Base-by-base conservation (phyloP, 768 basidiomycete genomes). In the Leccinum aurantiacum region DNA sequence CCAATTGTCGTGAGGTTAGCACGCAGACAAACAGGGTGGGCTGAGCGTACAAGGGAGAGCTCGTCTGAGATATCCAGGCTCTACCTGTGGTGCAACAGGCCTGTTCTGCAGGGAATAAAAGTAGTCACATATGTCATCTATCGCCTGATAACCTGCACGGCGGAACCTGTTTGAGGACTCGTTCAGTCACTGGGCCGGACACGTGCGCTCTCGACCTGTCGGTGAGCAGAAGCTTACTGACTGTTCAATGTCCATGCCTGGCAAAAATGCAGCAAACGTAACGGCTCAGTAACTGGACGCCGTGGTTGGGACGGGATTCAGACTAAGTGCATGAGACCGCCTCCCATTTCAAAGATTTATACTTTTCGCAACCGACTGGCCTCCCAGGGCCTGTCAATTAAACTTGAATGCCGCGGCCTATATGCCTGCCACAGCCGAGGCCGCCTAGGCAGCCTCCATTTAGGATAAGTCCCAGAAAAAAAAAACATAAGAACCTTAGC, bases 101-200 rank as follows among this genome's bases (percentile, higher is more conserved):
- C 73, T 72, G 1, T 84, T 74, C 54, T 86, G 81, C 11, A 95
- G 74, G 4, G 83, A 81, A 60, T 82, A 79, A 68, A 90, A 93
- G 71, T 93, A 94, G 64, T 94, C 91, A 73, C 93, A 95, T 59
- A 97, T 94, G 60, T 86, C 78, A 74, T 95, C 91, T 59, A 95
- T 88, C 13, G 91, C 91, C 59, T 87, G 84, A 71, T 95, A 91
- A 48, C 91, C 93, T 44, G 90, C 89, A 68, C 84, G 87, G 56
- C 92, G 83, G 71, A 95, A 93, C 66, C 90, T 51, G 48, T 15
- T 91, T 19, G 29, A 29, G 29, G 31, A 31, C 47, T 27, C 15
- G 22, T 22, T 58, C 27, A 57, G 38, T 7, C 11, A 46, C 24
- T 29, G 15, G 13, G 17, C 38, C 19, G 13, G 24, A 13, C 11